Conservation (phyloP, 345 rosid species). For the Corymbia maculata region DNA sequence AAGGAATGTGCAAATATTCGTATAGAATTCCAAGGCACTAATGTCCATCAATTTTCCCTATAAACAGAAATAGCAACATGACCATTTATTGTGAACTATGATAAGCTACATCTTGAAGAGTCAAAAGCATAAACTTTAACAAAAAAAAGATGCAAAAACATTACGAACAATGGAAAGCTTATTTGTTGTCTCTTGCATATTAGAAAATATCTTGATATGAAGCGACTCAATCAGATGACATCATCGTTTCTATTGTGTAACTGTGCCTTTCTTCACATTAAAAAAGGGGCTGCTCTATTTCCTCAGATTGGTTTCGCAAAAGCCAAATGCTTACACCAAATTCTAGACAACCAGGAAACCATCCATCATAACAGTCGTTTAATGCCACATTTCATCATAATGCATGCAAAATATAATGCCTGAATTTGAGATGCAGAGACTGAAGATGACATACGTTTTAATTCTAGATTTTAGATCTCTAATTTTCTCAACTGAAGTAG, state of each 20-base stretch:
- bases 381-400: not conserved
- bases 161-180: not conserved
- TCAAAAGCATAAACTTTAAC: not conserved
- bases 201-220: not conserved
- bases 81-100: not conserved
- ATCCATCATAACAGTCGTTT: not conserved
- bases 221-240: not conserved
- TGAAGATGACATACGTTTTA: slow-evolving; percentile 29
- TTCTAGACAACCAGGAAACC: not conserved
- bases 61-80: not conserved
- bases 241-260: not conserved
- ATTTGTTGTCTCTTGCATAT: not conserved
- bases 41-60: not conserved
- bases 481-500: slow-evolving; percentile 51
- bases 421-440: not conserved
- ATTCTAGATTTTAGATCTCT: slow-evolving; percentile 40
- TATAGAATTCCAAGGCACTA: not conserved
- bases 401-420: not conserved
- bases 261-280: not conserved
- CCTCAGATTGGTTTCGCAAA: not conserved
- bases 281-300: not conserved
- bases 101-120: not conserved
- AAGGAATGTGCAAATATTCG: not conserved
- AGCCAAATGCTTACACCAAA: not conserved
- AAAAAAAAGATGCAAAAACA: not conserved